Percentiles rank a stretch among this genome's conserved stretches.
Evolutionary conservation across 2,329 filamentous ascomycete species (phyloP).

Genomic region (Talaromyces atroroseus): DNA sequence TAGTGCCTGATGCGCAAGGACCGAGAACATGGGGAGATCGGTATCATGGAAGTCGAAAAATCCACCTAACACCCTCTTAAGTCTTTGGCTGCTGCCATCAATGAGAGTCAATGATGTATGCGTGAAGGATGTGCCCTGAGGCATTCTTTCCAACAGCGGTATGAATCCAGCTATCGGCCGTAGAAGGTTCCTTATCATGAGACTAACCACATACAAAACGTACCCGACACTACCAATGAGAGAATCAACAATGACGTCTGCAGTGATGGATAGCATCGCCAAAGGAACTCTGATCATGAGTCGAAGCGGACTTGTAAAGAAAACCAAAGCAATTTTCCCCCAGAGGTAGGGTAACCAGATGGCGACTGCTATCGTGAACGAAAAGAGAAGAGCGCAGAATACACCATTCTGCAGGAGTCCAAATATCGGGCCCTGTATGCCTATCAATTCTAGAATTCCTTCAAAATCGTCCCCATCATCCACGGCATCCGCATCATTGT

Average conservation of each 20-base stretch:
- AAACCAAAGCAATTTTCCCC: slow-evolving; percentile 75
- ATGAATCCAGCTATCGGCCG: slow-evolving; percentile 30
- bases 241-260: slow-evolving; percentile 75
- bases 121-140: slow-evolving; percentile 31
- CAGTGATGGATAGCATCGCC: slow-evolving; percentile 63
- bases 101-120: slow-evolving; percentile 39
- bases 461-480: slow-evolving; percentile 88
- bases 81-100: slow-evolving; percentile 35
- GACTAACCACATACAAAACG: slow-evolving; percentile 35
- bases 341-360: slow-evolving; percentile 90
- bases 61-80: slow-evolving; percentile 32
- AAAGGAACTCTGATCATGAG: slow-evolving; percentile 63
- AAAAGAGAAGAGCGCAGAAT: slow-evolving; percentile 86
- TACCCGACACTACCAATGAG: slow-evolving; percentile 60
- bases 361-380: slow-evolving; percentile 75
- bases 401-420: slow-evolving; percentile 91
- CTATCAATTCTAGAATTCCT: slow-evolving; percentile 90
- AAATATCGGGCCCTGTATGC: slow-evolving; percentile 87
- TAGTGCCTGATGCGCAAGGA: slow-evolving; percentile 67
- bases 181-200: slow-evolving; percentile 28
- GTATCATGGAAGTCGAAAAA: slow-evolving; percentile 44
- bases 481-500: slow-evolving; percentile 50
- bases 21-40: slow-evolving; percentile 71
- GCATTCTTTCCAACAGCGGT: slow-evolving; percentile 33
- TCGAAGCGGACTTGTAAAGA: slow-evolving; percentile 71